phyloP scores from a whole-genome alignment of 371 early-diverging fungal genomes.

The Rhizopus microsporus region DNA sequence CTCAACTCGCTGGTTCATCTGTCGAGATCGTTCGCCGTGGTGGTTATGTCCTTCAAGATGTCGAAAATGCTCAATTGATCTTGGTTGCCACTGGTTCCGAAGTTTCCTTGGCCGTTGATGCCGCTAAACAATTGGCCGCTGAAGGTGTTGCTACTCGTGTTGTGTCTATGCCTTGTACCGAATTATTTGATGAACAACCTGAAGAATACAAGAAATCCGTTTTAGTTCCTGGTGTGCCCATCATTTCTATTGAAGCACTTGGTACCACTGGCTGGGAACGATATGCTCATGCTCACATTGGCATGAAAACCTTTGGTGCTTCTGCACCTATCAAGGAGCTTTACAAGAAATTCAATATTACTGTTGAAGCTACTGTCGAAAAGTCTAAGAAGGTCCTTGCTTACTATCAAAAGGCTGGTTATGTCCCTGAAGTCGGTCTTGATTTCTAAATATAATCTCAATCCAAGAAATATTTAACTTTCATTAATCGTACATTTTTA shows the following conservation, averaged over 20 bases:
- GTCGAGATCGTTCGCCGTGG: constrained; percentile 80
- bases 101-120: constrained; percentile 84
- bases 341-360: constrained; percentile 84
- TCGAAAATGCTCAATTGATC: constrained; percentile 59
- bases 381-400: constrained; percentile 81
- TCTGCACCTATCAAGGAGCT: constrained; percentile 82
- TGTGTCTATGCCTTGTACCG: constrained; percentile 96
- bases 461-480: neutral
- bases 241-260: constrained; percentile 94
- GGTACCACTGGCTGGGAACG: constrained; percentile 94
- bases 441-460: constrained; percentile 29
- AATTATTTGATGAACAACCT: constrained; percentile 93
- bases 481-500: too few relatives aligned
- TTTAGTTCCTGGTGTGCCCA: constrained; percentile 77
- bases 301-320: constrained; percentile 95
- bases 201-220: constrained; percentile 86
- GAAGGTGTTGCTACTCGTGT: constrained; percentile 73
- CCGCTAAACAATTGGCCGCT: constrained; percentile 72
- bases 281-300: constrained; percentile 92
- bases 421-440: constrained; percentile 52
- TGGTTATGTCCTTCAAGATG: constrained; percentile 76
- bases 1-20: constrained; percentile 85
- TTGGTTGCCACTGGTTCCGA: constrained; percentile 97
- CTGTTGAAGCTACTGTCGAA: constrained; percentile 71
- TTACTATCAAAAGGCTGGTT: constrained; percentile 67